Conservation (phyloP, 345 rosid species). For the Hibiscus syriacus region DNA sequence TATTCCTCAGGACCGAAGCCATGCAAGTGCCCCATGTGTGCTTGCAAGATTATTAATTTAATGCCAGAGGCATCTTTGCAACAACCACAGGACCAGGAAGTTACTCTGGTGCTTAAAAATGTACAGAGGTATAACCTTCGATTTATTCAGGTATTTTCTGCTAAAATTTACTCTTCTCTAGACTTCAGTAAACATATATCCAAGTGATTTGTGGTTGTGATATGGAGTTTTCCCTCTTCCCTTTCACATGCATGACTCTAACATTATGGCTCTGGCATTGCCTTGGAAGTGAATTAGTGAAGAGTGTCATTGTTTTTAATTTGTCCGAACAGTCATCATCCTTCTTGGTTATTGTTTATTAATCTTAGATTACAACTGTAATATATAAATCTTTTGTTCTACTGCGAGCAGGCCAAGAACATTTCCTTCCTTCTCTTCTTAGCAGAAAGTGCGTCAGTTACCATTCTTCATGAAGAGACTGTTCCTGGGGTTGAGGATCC, state of each 20-base stretch:
- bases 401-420: too few species aligned
- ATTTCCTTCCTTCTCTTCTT: too few species aligned
- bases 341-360: neutral
- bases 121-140: conserved; percentile 69
- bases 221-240: neutral
- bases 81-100: conserved; percentile 36
- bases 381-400: too few species aligned
- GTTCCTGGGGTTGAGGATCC: conserved; percentile 67
- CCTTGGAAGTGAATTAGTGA: too few species aligned
- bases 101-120: conserved; percentile 42
- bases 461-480: conserved; percentile 65
- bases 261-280: too few species aligned
- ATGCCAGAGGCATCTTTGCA: conserved; percentile 46
- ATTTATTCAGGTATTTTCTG: conserved; percentile 45
- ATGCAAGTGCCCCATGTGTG: conserved; percentile 91
- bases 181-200: neutral
- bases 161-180: neutral
- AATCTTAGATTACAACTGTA: too few species aligned
- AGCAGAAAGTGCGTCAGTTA: too few species aligned
- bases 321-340: neutral
- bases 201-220: neutral
- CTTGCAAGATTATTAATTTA: conserved; percentile 42
- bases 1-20: conserved; percentile 67
- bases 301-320: neutral
- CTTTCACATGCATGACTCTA: neutral